Evolutionary conservation across 768 basidiomycete species (phyloP), one percentile per base, ranked within the genome.

Genomic region (Stropharia rugosoannulata): DNA sequence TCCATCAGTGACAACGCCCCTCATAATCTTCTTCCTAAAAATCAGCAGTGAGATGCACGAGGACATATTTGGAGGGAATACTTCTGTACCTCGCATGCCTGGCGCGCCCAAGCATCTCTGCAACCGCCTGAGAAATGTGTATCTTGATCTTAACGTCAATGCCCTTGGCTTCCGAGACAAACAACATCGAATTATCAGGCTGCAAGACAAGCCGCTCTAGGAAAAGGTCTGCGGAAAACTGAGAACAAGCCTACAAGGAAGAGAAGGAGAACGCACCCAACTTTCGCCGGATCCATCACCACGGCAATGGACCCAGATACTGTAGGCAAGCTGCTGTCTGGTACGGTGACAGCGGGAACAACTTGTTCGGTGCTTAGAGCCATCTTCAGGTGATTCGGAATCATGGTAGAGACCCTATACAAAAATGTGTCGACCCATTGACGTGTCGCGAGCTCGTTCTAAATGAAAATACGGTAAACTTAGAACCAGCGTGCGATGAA

Each of bases 341-440:
- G 7, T 7, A 29, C 27, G 27, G 7, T 29, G 27, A 7, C 27
- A 29, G 56, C 37, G 29, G 58, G 59, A 46, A 52, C 49, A 36
- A 12, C 46, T 48, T 48, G 57, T 58, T 58, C 53, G 39, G 56
- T 38, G 41, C 49, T 44, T 51, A 59, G 44, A 47, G 48, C 59
- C 59, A 57, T 60, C 39, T 57, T 56, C 40, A 46, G 54, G 56
- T 51, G 57, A 37, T 47, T 27, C 38, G 56, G 56, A 53, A 49
- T 57, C 59, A 60, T 57, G 51, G 50, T 42, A 49, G 59, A 39
- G 44, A 60, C 56, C 25, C 47, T 51, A 48, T 60, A 60, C 48
- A 60, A 54, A 44, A 57, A 60, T 22, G 59, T 35, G 47, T 57
- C 53, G 29, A 54, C 57, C 51, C 56, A 53, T 38, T 53, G 48